Evolutionary conservation across 352 stramenopile genomes (phyloP), one percentile per base, ranked within the genome.

Genomic region (Detonula confervacea): DNA sequence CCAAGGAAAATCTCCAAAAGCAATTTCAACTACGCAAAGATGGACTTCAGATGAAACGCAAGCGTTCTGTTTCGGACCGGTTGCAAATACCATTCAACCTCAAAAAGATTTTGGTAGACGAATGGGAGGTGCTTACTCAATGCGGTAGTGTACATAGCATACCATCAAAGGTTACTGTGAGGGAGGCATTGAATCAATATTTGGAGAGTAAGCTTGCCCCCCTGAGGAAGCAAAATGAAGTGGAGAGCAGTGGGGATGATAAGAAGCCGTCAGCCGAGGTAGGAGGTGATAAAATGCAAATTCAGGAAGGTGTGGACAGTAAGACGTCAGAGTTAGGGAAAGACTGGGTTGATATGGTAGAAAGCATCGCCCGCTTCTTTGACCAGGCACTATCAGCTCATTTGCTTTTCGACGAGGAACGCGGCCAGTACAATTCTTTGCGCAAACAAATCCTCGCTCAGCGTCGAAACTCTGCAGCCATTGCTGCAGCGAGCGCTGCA

Each of bases 1-100:
- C 33, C n/a, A 66, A 30, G 1, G 57, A 54, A 60, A 74, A 29
- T 12, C 69, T 79, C 14, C 46, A 71, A 56, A 78, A 61, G 35
- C 51, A 84, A 59, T 42, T 51, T 12, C 54, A 73, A 42, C 80
- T 81, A 33, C 62, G 60, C 42, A 54, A 79, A 69, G 44, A 35
- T 60, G 39, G 68, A 42, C 55, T 80, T 61, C 55, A 87, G 39
- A 59, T 64, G 29, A 77, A 80, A 24, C 54, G 51, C 4, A 73
- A 77, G 16, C 25, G 56, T 25, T 27, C 35, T 49, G 39, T 71
- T 49, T 47, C 74, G 4, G 66, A 83, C 25, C 73, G 64, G 14
- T 72, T 93, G n/a, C 20, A 55, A 44, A 54, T 93, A 35, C 87
- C 89, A 9, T 89, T 92, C 63, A 87, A 79, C 14, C 64, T 94